Evolutionary conservation across 768 basidiomycete genomes (phyloP), one percentile per base, ranked within the genome.

Genomic region (Amanita rimosa): DNA sequence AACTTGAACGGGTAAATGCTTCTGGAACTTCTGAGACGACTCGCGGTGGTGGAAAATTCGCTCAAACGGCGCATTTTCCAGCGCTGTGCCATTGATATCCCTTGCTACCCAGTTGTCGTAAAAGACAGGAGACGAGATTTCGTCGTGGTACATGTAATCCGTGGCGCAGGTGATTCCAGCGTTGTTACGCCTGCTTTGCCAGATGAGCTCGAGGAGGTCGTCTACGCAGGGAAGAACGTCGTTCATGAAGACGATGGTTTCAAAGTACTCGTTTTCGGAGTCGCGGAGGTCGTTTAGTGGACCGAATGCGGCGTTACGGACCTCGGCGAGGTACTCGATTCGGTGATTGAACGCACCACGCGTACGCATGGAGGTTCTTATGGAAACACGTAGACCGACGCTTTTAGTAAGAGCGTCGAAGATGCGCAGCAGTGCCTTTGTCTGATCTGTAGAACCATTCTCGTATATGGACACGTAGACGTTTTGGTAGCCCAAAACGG

Each of bases 241-340:
- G 76, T 99, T 99, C 93, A 98, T 98, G 75, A 99, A 99, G 52
- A 98, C 72, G 69, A 99, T 88, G 33, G 85, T 80, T 68, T 99
- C 95, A 56, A 98, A 99, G 57, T 89, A 84, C 67, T 98, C 95
- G 61, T 86, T 86, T 61, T 93, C 83, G 21, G 83, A 69, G 62
- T 96, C 94, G 35, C 96, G 76, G 33, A 96, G 76, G 60, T 98
- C 96, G 67, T 95, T 87, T 19, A 98, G 71, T 1, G 96, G 96
- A 2, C 88, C 92, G 63, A 99, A 88, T 11, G 96, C 96, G 22
- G 91, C 85, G 64, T 99, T 98, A 52, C 96, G 87, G n/a, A 99
- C 95, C 62, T 99, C 95, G n/a, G 96, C 96, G 46, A 99, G 83
- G 69, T 99, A 99, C 66, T 99, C 96, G 72, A 99, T 99, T 46